These are phyloP conservation scores for Mortierella alpina DNA, from an alignment of 192 early-diverging fungal genomes.

Conservation along the genomic window DNA sequence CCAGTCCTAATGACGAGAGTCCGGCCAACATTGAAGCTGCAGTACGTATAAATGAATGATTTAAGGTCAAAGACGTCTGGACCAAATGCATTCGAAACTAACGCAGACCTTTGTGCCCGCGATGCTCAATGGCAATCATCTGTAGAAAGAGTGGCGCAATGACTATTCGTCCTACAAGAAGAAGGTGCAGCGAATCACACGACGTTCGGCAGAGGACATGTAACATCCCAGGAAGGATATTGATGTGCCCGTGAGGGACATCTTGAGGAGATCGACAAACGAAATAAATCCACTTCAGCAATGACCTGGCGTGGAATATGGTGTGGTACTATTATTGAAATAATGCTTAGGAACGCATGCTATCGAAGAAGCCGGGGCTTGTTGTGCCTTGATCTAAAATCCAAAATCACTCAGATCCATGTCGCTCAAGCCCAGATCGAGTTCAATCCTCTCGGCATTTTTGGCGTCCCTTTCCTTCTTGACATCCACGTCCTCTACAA, in stretches of 20 bases:
- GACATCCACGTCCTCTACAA: slow-evolving; percentile 12
- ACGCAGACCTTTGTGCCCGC: background rate
- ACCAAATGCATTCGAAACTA: background rate
- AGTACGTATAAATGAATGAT: slow-evolving; percentile 58
- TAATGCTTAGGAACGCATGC: background rate
- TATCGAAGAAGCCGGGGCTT: background rate
- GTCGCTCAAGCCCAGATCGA: slow-evolving; percentile 21
- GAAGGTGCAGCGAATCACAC: slow-evolving; percentile 71
- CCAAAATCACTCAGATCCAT: slow-evolving; percentile 35
- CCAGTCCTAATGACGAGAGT: slow-evolving; percentile 92
- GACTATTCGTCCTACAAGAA: slow-evolving; percentile 78
- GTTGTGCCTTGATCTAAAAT: slow-evolving; percentile 1
- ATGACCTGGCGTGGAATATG: background rate
- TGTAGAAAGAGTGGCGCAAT: slow-evolving; percentile 83
- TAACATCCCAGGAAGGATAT: slow-evolving; percentile 7
- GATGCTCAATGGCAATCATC: background rate
- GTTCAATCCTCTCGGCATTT: slow-evolving; percentile 37
- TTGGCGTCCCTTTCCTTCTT: slow-evolving; percentile 31
- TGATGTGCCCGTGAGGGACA: background rate
- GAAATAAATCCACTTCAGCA: background rate
- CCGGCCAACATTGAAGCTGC: slow-evolving; percentile 97
- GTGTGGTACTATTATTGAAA: too few species aligned
- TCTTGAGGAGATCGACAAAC: background rate
- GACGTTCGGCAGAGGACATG: slow-evolving; percentile 62
- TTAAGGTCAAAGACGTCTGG: background rate